Conservation (phyloP, 352 stramenopile genomes). For the Phytophthora capsici region DNA sequence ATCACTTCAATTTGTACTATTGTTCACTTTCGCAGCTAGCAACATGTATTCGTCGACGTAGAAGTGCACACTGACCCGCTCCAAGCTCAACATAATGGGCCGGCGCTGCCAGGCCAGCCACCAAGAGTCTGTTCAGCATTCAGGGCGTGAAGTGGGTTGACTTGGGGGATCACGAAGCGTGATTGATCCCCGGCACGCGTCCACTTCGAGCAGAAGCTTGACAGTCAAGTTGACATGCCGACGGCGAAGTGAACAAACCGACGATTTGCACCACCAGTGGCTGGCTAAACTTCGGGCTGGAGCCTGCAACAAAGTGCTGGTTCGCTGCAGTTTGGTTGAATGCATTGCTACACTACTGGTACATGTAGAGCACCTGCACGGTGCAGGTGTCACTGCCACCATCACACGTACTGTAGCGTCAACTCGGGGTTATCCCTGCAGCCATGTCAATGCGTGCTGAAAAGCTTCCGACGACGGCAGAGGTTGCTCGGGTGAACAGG, state of each 20-base stretch:
- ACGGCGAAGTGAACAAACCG: not conserved
- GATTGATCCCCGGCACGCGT: slow-evolving; percentile 13
- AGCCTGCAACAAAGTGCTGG: not conserved
- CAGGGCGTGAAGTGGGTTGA: not conserved
- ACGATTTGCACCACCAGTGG: slow-evolving; percentile 5
- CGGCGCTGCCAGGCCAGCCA: no score
- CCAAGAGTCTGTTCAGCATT: no score
- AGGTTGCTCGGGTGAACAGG: not conserved
- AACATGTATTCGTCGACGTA: no score
- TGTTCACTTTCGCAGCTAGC: no score
- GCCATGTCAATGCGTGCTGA: not conserved
- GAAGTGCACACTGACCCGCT: no score
- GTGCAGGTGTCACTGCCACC: no score
- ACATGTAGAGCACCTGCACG: no score
- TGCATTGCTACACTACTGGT: no score
- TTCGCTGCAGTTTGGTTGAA: not conserved
- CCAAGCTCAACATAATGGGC: no score
- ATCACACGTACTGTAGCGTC: not conserved
- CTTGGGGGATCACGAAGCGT: slow-evolving; percentile 1
- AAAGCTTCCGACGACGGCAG: no score
- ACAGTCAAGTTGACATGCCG: not conserved
- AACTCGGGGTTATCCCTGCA: slow-evolving; percentile 10
- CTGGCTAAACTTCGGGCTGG: no score
- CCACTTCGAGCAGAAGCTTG: not conserved
- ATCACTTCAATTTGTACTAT: no score